These are phyloP conservation scores for Cercophora sp. DNA, from an alignment of 495 filamentous ascomycete species.

Conservation along the genomic window DNA sequence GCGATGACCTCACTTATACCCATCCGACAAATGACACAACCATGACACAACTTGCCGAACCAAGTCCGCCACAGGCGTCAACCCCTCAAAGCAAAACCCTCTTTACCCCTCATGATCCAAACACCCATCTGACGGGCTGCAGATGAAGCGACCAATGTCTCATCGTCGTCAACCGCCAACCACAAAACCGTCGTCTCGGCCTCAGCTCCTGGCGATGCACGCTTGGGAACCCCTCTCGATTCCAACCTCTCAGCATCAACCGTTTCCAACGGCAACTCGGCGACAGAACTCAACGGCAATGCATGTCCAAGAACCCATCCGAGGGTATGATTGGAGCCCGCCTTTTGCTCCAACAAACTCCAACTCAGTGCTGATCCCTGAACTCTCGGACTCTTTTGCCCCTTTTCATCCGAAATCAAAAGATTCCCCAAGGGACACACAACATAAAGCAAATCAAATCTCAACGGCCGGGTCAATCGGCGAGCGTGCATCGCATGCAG, in stretches of 20 bases:
- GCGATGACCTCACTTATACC: conserved; percentile 1
- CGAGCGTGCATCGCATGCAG: too few relatives aligned
- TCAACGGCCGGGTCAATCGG: too few relatives aligned
- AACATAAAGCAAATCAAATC: too few relatives aligned
- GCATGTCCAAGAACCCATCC: neutral
- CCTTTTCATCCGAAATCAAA: neutral
- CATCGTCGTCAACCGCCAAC: neutral
- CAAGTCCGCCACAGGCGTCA: too few relatives aligned
- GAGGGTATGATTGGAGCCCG: conserved; percentile 18
- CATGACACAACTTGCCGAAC: neutral
- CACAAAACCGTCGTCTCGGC: neutral
- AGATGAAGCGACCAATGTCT: neutral
- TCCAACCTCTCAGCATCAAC: neutral
- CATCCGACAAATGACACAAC: neutral
- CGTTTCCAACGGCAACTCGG: neutral
- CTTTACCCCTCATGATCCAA: neutral
- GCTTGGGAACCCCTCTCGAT: conserved; percentile 28
- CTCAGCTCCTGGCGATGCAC: conserved; percentile 12
- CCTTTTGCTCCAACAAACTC: conserved; percentile 2
- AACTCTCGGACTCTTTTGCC: neutral
- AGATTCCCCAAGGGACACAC: too few relatives aligned
- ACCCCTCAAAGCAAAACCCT: neutral
- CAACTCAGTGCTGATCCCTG: neutral
- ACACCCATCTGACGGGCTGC: neutral
- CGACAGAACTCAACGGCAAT: conserved; percentile 11